phyloP scores from a whole-genome alignment of 108 stramenopile species.

The Mediolabrus comicus region DNA sequence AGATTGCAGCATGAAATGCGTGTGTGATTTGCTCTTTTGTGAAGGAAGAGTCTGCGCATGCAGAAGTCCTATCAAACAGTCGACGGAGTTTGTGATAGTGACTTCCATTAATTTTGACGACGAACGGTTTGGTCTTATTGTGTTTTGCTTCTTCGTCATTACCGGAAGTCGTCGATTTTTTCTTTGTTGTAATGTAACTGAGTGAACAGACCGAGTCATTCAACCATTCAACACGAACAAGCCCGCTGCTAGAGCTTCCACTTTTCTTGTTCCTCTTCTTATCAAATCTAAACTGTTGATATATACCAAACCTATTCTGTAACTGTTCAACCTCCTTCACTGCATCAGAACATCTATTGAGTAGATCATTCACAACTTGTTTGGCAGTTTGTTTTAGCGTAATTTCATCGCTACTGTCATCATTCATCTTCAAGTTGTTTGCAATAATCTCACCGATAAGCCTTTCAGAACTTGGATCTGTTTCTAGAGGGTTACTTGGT shows the following conservation, averaged over 20 bases:
- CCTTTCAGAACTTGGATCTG: conserved; percentile 15
- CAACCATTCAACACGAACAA: conserved; percentile 48
- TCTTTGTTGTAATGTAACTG: conserved; percentile 2
- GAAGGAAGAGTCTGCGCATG: neutral
- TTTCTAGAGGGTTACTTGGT: conserved; percentile 14
- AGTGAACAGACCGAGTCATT: conserved; percentile 4
- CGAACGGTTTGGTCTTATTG: conserved; percentile 60
- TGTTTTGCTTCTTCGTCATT: conserved; percentile 15
- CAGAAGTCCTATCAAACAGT: conserved; percentile 51
- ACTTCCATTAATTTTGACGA: conserved; percentile 51
- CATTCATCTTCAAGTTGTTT: conserved; percentile 2
- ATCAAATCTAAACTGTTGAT: conserved; percentile 21
- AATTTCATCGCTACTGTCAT: conserved; percentile 27
- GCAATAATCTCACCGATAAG: conserved; percentile 30
- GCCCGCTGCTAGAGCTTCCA: conserved; percentile 2
- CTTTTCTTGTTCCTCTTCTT: conserved; percentile 10
- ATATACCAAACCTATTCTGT: conserved; percentile 25
- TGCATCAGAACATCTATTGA: conserved; percentile 15
- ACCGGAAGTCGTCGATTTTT: neutral
- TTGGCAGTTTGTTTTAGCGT: conserved; percentile 7
- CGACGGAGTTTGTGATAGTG: conserved; percentile 63
- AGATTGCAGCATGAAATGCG: conserved; percentile 55
- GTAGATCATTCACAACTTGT: conserved; percentile 25
- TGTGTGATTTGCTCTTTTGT: conserved; percentile 25
- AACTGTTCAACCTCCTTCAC: conserved; percentile 16